Evolutionary conservation across 2,329 filamentous ascomycete species (phyloP), one percentile per base, ranked within the genome.

Genomic region (Tolypocladium ophioglossoides): DNA sequence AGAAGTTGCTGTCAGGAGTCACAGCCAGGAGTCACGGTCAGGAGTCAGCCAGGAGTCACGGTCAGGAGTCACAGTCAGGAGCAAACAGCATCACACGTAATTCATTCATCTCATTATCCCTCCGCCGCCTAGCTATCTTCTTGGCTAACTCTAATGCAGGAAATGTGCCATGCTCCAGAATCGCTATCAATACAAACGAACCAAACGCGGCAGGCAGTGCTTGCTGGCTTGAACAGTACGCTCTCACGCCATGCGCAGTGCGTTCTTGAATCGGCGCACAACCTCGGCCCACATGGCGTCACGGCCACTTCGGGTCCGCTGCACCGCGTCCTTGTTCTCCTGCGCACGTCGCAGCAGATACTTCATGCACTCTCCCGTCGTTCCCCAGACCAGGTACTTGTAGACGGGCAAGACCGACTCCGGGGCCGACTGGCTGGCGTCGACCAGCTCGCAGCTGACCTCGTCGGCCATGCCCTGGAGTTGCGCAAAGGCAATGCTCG

Each of bases 391-490:
- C 16, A 86, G 71, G 63, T 87, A 87, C 71, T 87, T 87, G 71
- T 82, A 86, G 24, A 85, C 85, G 20, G 86, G 77, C 41, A 87
- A 73, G 9, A 61, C 57, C 16, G 61, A 53, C 11, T 60, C 56
- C 52, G 56, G 53, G 20, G 68, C 65, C 3, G 64, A 61, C 52
- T 65, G 64, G 52, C 66, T 64, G 11, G 70, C 69, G 57, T 72
- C 68, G 35, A 72, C 68, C 16, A 85, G 70, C 66, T 83, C 80
- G 65, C 82, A 85, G 67, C 86, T 90, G 52, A 97, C 84, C 66
- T 96, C 91, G 62, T 97, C 92, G 1, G 92, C 92, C 92, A 97
- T 97, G 41, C 92, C 91, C 74, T 92, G 87, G 1, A 96, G 80
- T 72, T 96, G 91, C 3, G 87, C 74, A 49, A 73, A 75, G 0